A percentile compares a stretch with the other conserved stretches of the same genome.
phyloP scores from a whole-genome alignment of 2,329 filamentous ascomycete genomes.

The Alternaria tenuissima region DNA sequence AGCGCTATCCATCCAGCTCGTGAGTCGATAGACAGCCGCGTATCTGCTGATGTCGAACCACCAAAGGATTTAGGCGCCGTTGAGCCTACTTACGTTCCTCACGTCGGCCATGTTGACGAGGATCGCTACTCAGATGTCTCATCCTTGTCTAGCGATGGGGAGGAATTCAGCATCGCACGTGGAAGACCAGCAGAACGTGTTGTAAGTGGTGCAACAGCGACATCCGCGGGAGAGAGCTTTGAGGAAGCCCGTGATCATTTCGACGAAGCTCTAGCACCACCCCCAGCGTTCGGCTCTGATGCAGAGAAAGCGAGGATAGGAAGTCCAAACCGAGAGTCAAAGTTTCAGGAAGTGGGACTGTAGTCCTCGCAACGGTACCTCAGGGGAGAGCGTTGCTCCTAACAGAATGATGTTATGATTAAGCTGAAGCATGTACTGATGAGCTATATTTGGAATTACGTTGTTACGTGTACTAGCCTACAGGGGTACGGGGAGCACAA shows the following conservation, averaged over 20 bases:
- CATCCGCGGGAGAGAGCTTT: conserved; percentile 55
- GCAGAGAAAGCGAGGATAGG: conserved; percentile 35
- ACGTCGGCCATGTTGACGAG: conserved; percentile 16
- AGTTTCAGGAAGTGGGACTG: conserved; percentile 46
- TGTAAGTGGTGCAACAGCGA: conserved; percentile 44
- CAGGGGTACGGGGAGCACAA: background rate
- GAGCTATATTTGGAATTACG: conserved; percentile 3
- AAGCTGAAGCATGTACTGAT: background rate
- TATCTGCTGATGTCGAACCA: conserved; percentile 12
- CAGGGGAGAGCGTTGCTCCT: background rate
- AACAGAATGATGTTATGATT: background rate
- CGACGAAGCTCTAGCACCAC: conserved; percentile 55
- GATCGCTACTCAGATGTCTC: conserved; percentile 44
- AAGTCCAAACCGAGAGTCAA: conserved; percentile 46
- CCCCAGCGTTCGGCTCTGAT: conserved; percentile 48
- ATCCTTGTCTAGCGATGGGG: conserved; percentile 42
- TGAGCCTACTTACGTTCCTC: conserved; percentile 24
- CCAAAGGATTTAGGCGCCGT: conserved; percentile 25
- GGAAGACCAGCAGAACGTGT: conserved; percentile 35
- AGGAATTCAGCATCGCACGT: conserved; percentile 16
- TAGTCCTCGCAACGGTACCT: conserved; percentile 7
- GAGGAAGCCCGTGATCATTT: conserved; percentile 63
- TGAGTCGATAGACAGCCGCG: conserved; percentile 13
- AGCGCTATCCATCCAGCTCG: conserved; percentile 9
- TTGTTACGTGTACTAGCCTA: background rate